Base-by-base conservation (phyloP, 495 filamentous ascomycete genomes). In the Penicillium desertorum region DNA sequence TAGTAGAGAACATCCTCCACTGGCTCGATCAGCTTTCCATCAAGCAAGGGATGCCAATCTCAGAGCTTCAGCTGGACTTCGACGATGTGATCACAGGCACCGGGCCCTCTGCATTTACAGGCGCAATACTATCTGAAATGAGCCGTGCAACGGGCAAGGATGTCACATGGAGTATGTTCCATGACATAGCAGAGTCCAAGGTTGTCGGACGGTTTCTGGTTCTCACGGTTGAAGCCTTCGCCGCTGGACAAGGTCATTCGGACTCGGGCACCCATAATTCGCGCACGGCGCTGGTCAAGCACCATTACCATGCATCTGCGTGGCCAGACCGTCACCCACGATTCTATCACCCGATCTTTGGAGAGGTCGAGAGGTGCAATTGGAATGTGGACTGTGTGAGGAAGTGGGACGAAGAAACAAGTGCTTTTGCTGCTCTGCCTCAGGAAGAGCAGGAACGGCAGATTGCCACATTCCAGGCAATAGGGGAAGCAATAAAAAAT, bases 31-130 rank as follows among this genome's bases (percentile, higher is more conserved):
- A 76, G 7, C 69, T 87, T 14, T 76, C 83, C 14, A 66, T 68
- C 55, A 66, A 80, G 62, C 83, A 87, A 61, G 71, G 72, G 7
- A 75, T 76, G 22, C 63, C 75, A 5, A 75, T 88, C 37, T 62
- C 72, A 17, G 75, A 86, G 7, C 75, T 87, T 49, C 65, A 82
- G 60, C 77, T 87, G 10, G 80, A 85, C 62, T 88, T 87, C 56
- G 83, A 88, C 62, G 79, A 88, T 61, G 83, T 88, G 45, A 84
- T 88, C 53, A 82, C 73, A 65, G 82, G 84, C 41, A 88, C 86
- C 1, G 86, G 85, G 7, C 86, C 86, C 0, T 84, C 84, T 6
- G 85, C 86, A 19, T 88, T 88, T 60, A 86, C 84, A 43, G 66
- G 71, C 12, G 81, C 82, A 16, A 77, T 88, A 29, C 54, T 88